A percentile compares a stretch with the other conserved stretches of the same genome.
Conservation (phyloP, 2,329 filamentous ascomycete species). For the Pezicula radicicola region DNA sequence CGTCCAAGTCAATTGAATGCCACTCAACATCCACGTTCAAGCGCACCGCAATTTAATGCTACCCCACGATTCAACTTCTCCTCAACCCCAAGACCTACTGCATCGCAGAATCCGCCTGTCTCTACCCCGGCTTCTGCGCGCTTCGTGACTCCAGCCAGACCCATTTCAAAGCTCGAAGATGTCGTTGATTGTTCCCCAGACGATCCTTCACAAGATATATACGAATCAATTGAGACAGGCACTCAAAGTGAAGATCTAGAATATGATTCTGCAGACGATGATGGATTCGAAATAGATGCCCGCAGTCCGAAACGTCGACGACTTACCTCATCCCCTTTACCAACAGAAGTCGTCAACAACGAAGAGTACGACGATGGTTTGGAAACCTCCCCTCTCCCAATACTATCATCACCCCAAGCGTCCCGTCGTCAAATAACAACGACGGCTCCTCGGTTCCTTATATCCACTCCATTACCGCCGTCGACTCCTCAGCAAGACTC, state of each 20-base stretch:
- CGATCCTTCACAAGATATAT: conserved; percentile 14
- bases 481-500: conserved; percentile 12
- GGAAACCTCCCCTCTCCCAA: conserved; percentile 16
- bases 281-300: conserved; percentile 18
- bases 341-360: conserved; percentile 1
- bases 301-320: conserved; percentile 23
- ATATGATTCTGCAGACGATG: conserved; percentile 13
- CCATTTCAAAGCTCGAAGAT: conserved; percentile 13
- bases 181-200: conserved; percentile 18
- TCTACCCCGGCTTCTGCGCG: conserved; percentile 23
- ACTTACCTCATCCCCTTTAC: conserved; percentile 18
- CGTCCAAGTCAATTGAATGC: conserved; percentile 28
- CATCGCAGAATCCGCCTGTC: conserved; percentile 16
- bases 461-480: conserved; percentile 17
- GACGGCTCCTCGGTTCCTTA: conserved; percentile 25
- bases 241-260: conserved; percentile 12
- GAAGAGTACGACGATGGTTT: conserved; percentile 7
- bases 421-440: conserved; percentile 14
- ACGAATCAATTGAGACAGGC: conserved; percentile 23
- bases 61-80: conserved; percentile 30
- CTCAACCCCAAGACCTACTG: conserved; percentile 22
- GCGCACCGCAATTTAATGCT: conserved; percentile 28
- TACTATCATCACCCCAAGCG: conserved; percentile 23
- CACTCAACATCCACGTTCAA: conserved; percentile 22
- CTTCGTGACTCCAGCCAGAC: conserved; percentile 22